Evolutionary conservation across 2,329 filamentous ascomycete species (phyloP).

Genomic region (Botrytis porri): DNA sequence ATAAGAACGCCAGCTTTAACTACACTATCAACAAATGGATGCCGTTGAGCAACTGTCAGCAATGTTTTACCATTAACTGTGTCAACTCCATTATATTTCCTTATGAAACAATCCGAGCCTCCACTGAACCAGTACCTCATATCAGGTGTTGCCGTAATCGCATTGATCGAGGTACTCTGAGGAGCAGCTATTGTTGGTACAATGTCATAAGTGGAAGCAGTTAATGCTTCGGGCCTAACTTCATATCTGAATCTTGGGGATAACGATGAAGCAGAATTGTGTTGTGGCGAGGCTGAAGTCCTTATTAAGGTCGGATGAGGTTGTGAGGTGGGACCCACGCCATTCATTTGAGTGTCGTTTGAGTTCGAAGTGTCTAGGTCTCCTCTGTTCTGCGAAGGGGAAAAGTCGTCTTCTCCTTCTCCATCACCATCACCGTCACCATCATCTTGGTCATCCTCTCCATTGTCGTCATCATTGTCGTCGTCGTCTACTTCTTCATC

Average conservation of each 20-base stretch:
- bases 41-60: conserved; percentile 89
- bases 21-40: conserved; percentile 96
- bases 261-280: conserved; percentile 40
- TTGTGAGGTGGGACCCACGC: conserved; percentile 35
- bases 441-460: conserved; percentile 41
- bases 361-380: conserved; percentile 34
- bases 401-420: conserved; percentile 53
- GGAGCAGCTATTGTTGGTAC: conserved; percentile 96
- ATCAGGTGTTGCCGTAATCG: conserved; percentile 86
- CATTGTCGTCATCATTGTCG: conserved; percentile 37
- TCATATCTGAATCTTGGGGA: conserved; percentile 52
- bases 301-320: conserved; percentile 32
- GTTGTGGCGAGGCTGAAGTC: conserved; percentile 36
- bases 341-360: conserved; percentile 33
- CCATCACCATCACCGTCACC: conserved; percentile 38
- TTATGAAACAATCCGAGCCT: conserved; percentile 90
- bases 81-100: conserved; percentile 93
- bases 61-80: conserved; percentile 94
- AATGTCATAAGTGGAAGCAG: conserved; percentile 84
- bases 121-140: conserved; percentile 94
- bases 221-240: conserved; percentile 75
- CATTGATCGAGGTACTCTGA: conserved; percentile 92
- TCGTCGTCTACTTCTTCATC: conserved; percentile 45
- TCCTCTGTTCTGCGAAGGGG: conserved; percentile 39
- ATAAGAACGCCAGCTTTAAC: conserved; percentile 91